Evolutionary conservation across 768 basidiomycete genomes (phyloP).

Genomic region (Lentinula sp.): DNA sequence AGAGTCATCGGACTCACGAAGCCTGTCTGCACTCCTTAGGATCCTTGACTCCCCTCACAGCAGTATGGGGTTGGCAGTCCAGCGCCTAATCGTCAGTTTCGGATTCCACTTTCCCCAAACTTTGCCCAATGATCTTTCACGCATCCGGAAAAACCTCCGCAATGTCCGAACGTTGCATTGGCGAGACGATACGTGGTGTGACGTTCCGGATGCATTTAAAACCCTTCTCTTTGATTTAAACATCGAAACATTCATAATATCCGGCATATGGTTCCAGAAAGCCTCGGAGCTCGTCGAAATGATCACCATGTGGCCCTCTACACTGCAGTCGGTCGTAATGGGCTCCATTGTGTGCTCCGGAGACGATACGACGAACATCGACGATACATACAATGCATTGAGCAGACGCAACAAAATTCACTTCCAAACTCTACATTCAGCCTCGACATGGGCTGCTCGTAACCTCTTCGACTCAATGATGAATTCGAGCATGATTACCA

Average conservation of each 20-base stretch:
- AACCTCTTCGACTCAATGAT: background rate
- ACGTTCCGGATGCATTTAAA: background rate
- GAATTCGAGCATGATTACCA: background rate
- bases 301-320: background rate
- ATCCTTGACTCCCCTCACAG: background rate
- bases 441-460: background rate
- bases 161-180: background rate
- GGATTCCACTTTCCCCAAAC: background rate
- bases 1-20: background rate
- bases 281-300: background rate
- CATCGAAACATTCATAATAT: background rate
- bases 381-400: background rate
- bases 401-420: background rate
- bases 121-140: background rate
- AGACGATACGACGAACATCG: background rate
- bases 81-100: background rate
- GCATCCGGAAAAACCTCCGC: background rate
- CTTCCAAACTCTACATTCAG: background rate
- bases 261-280: background rate
- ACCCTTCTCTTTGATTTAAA: background rate
- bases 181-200: background rate
- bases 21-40: background rate
- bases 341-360: background rate
- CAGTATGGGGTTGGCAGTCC: background rate
- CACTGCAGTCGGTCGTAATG: background rate